These are phyloP conservation scores for Dacryopinax primogenitus DNA, from an alignment of 768 basidiomycete genomes.

Conservation along the genomic window DNA sequence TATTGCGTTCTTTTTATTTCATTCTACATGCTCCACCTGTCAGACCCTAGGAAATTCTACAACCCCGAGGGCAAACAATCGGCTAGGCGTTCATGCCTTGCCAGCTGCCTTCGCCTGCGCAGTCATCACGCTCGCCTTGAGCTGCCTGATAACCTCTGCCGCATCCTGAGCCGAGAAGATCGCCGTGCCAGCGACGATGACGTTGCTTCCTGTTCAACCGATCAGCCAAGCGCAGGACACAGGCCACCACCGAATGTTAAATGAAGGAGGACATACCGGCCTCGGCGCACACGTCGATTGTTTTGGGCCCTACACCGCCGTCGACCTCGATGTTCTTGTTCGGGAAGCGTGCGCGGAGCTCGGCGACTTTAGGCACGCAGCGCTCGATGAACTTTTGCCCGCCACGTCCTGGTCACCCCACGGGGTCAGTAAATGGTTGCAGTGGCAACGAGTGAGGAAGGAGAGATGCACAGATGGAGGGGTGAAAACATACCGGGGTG, in stretches of 20 bases:
- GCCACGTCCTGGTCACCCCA: constrained; percentile 49
- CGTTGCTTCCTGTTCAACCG: constrained; percentile 68
- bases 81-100: background rate
- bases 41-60: background rate
- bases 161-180: constrained; percentile 77
- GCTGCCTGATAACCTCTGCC: constrained; percentile 54
- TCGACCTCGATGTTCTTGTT: constrained; percentile 96
- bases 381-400: constrained; percentile 93
- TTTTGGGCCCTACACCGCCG: constrained; percentile 90
- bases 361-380: constrained; percentile 84
- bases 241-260: too few relatives aligned
- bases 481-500: constrained; percentile 51
- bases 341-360: constrained; percentile 81
- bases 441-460: too few relatives aligned
- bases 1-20: constrained; percentile 3
- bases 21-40: background rate
- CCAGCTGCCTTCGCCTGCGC: constrained; percentile 37
- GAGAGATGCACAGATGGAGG: too few relatives aligned
- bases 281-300: constrained; percentile 72
- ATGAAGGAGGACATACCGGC: constrained; percentile 49
- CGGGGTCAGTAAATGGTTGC: background rate
- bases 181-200: constrained; percentile 95
- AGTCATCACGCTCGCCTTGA: constrained; percentile 57
- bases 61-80: background rate
- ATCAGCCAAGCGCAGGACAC: background rate